Evolutionary conservation across 129 eudicot species (phyloP).

Genomic region (Artemisia argyi): DNA sequence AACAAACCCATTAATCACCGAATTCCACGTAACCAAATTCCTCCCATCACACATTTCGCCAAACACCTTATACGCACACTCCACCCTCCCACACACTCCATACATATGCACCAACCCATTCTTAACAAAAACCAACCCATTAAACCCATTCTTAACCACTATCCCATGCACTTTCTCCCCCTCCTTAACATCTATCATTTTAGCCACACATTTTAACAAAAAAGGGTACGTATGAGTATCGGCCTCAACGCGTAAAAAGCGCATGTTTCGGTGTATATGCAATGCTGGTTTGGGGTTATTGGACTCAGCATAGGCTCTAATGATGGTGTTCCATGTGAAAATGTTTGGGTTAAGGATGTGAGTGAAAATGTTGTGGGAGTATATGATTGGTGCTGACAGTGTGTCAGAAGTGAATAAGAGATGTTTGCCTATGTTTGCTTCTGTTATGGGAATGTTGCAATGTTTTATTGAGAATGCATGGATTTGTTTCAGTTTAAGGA

Average conservation of each 20-base stretch:
- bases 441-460: conserved; percentile 47
- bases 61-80: conserved; percentile 75
- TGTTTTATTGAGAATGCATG: conserved; percentile 81
- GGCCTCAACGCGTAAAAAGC: conserved; percentile 39
- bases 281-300: conserved; percentile 58
- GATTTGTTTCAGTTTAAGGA: conserved; percentile 62
- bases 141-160: conserved; percentile 52
- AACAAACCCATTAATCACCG: conserved; percentile 78
- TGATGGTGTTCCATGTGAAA: conserved; percentile 86
- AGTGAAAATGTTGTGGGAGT: conserved; percentile 56
- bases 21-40: conserved; percentile 85
- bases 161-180: conserved; percentile 76
- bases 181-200: conserved; percentile 49
- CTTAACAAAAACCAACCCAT: conserved; percentile 62
- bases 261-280: conserved; percentile 46
- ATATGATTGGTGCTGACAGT: conserved; percentile 58
- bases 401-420: conserved; percentile 67
- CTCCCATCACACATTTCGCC: conserved; percentile 68
- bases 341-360: conserved; percentile 58
- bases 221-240: conserved; percentile 90
- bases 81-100: conserved; percentile 59
- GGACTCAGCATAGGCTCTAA: conserved; percentile 84
- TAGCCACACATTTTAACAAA: conserved; percentile 70
- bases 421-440: conserved; percentile 73
- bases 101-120: conserved; percentile 78